phyloP scores from a whole-genome alignment of 345 rosid species.

The Citrus medica region DNA sequence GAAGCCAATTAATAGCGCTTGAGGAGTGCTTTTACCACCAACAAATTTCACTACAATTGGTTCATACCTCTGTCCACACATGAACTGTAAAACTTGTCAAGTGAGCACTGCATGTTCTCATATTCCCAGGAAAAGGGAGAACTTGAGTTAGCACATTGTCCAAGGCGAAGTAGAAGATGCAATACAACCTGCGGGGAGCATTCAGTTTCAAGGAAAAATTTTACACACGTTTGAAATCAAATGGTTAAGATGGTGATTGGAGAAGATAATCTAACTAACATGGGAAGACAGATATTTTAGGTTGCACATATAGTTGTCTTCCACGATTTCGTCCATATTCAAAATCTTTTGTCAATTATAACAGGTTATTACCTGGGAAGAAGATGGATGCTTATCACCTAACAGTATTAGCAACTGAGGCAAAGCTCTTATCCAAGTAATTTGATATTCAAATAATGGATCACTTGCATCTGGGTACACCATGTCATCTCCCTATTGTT shows the following conservation, averaged over 20 bases:
- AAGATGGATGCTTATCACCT: conserved; percentile 56
- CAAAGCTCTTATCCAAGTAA: conserved; percentile 70
- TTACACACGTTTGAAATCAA: neutral
- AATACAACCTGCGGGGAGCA: conserved; percentile 52
- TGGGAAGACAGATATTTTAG: neutral
- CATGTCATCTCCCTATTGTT: conserved; percentile 43
- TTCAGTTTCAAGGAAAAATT: conserved; percentile 14
- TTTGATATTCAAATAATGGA: conserved; percentile 42
- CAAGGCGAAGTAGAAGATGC: conserved; percentile 62
- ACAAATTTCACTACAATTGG: neutral
- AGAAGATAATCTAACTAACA: neutral
- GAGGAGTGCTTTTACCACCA: neutral
- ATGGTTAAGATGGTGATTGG: neutral
- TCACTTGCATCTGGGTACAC: conserved; percentile 37
- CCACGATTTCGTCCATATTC: conserved; percentile 7
- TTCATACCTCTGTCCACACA: conserved; percentile 46
- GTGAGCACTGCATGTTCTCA: conserved; percentile 41
- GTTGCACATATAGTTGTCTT: conserved; percentile 4
- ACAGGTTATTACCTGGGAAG: conserved; percentile 47
- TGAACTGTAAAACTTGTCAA: conserved; percentile 54
- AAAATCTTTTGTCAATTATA: neutral
- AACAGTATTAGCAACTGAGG: conserved; percentile 57
- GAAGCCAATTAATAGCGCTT: neutral
- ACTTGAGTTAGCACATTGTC: conserved; percentile 46
- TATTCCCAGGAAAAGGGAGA: conserved; percentile 46